Evolutionary conservation across 2,329 filamentous ascomycete species (phyloP), one percentile per base, ranked within the genome.

Genomic region (Grosmannia clavigera): DNA sequence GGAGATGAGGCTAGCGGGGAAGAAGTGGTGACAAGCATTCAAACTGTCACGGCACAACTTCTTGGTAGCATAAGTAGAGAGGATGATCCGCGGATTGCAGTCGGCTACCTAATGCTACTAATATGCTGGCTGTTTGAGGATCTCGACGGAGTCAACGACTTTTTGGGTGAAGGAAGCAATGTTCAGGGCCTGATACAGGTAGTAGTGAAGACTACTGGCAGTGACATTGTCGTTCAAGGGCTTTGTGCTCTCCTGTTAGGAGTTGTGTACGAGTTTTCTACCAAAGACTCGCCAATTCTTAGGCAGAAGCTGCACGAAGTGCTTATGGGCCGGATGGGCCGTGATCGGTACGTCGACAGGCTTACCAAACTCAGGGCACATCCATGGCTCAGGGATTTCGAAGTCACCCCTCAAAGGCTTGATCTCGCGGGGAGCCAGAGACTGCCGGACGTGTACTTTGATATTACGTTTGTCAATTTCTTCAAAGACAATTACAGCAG

Each of bases 401-500:
- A 97, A 68, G 88, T 96, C 27, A 77, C 88, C 11, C 84, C 88
- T 2, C 89, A 91, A 66, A 88, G 82, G 63, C 73, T 84, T 9
- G 79, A 80, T 64, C 74, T 74, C 5, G 70, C 68, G 64, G 75
- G 66, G 55, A 81, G 72, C 67, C 76, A 59, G 76, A 71, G 81
- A 73, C 65, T 92, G 9, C 88, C 91, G 0, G 86, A 92, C 57
- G 88, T 96, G 0, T 95, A 84, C 69, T 94, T 97, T 64, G 91
- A 96, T 66, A 80, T 83, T 55, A 82, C 82, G 0, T 97, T 96
- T 71, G 85, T 99, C 60, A 89, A 96, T 62, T 96, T 97, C 67
- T 83, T 96, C 67, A 96, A 96, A 68, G 92, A 97, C 68, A 96
- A 96, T 69, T 97, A 95, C 70, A 92, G 88, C 67, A 86, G 92